Conservation (phyloP, 441 rosid species). For the Sinapis alba region DNA sequence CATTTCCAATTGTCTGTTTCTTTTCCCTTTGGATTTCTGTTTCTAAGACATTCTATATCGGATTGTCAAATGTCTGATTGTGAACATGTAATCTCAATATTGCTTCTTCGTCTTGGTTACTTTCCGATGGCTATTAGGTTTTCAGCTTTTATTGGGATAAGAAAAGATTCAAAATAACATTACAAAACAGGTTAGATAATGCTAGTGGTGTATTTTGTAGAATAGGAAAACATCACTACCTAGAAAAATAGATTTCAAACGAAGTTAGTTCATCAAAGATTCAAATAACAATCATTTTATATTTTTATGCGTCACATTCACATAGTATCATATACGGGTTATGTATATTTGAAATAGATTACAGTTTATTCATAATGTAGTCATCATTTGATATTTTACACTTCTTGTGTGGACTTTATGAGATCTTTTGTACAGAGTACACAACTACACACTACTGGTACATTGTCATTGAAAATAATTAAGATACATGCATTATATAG, state of each 20-base stretch:
- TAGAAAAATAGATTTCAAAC: neutral
- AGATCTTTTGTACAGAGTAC: neutral
- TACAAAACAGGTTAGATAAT: neutral
- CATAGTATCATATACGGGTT: neutral
- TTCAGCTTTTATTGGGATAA: neutral
- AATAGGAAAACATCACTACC: neutral
- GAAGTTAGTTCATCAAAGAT: neutral
- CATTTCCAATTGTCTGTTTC: conserved; percentile 17
- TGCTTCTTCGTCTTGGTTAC: neutral
- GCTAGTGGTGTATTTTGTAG: neutral
- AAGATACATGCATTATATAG: neutral
- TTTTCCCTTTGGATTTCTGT: neutral
- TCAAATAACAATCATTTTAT: neutral
- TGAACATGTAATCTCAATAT: conserved; percentile 32
- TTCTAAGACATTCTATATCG: conserved; percentile 21
- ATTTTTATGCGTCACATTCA: neutral
- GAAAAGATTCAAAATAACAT: neutral
- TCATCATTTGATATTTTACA: neutral
- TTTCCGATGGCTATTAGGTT: neutral
- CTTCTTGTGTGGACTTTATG: neutral
- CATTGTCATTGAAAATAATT: neutral
- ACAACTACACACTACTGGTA: neutral
- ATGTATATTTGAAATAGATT: neutral
- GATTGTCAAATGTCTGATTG: conserved; percentile 34
- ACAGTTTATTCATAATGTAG: neutral